Conservation (phyloP, 2,329 filamentous ascomycete genomes). For the Periconia digitata region DNA sequence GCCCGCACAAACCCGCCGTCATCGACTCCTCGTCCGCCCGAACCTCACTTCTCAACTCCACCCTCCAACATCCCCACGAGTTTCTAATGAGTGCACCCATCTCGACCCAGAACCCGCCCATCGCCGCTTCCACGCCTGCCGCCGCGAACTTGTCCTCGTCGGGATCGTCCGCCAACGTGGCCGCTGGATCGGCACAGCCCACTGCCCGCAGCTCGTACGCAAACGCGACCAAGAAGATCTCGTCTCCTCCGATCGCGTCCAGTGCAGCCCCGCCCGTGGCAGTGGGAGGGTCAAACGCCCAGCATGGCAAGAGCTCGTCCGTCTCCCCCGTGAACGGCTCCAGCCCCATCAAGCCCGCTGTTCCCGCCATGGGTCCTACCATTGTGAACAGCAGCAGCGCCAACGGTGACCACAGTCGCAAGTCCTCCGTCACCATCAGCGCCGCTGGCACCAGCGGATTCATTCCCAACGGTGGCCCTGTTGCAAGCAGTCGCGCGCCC, state of each 20-base stretch:
- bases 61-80: slow-evolving; percentile 10
- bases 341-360: slow-evolving; percentile 67
- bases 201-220: slow-evolving; percentile 62
- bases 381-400: slow-evolving; percentile 65
- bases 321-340: slow-evolving; percentile 85
- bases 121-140: slow-evolving; percentile 50
- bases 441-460: slow-evolving; percentile 76
- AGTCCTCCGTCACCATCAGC: slow-evolving; percentile 91
- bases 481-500: slow-evolving; percentile 56
- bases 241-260: slow-evolving; percentile 51
- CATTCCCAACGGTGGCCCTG: slow-evolving; percentile 74
- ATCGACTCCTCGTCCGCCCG: slow-evolving; percentile 17
- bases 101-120: slow-evolving; percentile 52
- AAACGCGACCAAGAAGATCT: slow-evolving; percentile 61
- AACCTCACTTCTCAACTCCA: slow-evolving; percentile 9
- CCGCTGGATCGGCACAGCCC: slow-evolving; percentile 57
- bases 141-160: slow-evolving; percentile 51
- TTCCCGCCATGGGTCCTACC: slow-evolving; percentile 62
- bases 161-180: slow-evolving; percentile 53
- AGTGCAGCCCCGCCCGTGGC: slow-evolving; percentile 55
- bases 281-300: slow-evolving; percentile 57
- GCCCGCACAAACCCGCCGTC: slow-evolving; percentile 13
- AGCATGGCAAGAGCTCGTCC: slow-evolving; percentile 44
- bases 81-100: slow-evolving; percentile 65
- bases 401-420: slow-evolving; percentile 80